Base-by-base conservation (phyloP, 2,329 filamentous ascomycete genomes). In the Aureobasidium sp. region DNA sequence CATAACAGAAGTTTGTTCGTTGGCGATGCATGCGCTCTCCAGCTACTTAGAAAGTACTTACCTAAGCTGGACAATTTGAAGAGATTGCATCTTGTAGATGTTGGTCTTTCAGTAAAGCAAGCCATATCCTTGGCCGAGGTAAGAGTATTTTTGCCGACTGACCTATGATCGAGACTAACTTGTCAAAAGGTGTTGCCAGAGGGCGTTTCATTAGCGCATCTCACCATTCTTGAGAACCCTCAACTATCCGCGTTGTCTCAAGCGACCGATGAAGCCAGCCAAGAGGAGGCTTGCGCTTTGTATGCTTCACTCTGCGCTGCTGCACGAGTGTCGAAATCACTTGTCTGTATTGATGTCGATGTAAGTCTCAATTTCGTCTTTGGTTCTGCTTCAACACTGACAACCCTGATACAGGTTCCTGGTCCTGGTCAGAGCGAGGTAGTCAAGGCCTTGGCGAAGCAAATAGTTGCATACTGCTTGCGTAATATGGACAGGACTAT, bases 391-490 rank as follows among this genome's bases (percentile, higher is more conserved):
- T 15, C 32, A 10, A 17, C 36, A n/a, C 60, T 66, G 24, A 66
- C 61, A 12, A 8, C 10, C 34, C 32, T 37, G 17, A n/a, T 59
- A 39, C 62, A 74, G 72, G 72, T 95, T 2, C 94, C 93, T 0
- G 86, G 82, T 36, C 81, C 86, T 26, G 86, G 90, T 62, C 89
- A 88, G n/a, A 90, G 89, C 61, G 94, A 97, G 72, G 84, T 97
- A 27, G 89, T 97, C 69, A 95, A 92, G 74, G 92, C 92, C 3
- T 81, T 97, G 68, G 92, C 92, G 0, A 95, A 93, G 70, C 92
- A 96, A 73, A 89, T 96, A n/a, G 87, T 97, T 47, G 93, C 91
- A 0, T 97, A 97, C 74, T 96, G 90, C 65, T 81, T 99, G 65
- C 86, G 89, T 63, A 99, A 99, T 69, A 87, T 99, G 79, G 91